A percentile compares a stretch with the other conserved stretches of the same genome.
phyloP scores from a whole-genome alignment of 1,139 yeast genomes.

The Kurtzmaniella quercitrusa region DNA sequence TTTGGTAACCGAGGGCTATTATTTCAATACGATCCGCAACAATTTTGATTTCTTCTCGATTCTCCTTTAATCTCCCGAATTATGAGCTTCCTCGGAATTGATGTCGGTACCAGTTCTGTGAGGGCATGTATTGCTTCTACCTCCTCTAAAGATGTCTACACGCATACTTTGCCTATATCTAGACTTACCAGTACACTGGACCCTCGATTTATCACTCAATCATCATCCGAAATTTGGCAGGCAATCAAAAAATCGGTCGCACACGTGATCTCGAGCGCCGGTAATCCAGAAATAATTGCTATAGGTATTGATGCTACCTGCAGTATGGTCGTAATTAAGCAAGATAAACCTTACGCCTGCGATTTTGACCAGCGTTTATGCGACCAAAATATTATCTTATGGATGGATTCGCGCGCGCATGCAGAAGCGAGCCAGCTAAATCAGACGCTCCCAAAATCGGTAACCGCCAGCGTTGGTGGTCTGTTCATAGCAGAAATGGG shows the following conservation, averaged over 20 bases:
- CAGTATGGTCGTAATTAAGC: slow-evolving; percentile 40
- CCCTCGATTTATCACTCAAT: slow-evolving; percentile 33
- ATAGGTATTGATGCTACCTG: slow-evolving; percentile 48
- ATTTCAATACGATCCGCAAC: too few species aligned
- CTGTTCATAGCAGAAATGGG: slow-evolving; percentile 54
- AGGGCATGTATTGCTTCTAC: slow-evolving; percentile 23
- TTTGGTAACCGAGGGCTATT: neutral
- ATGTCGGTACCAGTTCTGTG: slow-evolving; percentile 52
- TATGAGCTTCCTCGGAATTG: slow-evolving; percentile 39
- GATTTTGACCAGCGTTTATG: slow-evolving; percentile 12
- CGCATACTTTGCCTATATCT: slow-evolving; percentile 15
- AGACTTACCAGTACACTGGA: slow-evolving; percentile 16
- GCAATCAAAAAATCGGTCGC: slow-evolving; percentile 12
- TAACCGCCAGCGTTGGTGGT: slow-evolving; percentile 37
- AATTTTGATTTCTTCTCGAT: slow-evolving; percentile 1
- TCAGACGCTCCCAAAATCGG: slow-evolving; percentile 11
- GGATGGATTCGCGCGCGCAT: slow-evolving; percentile 56
- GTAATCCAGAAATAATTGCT: slow-evolving; percentile 12
- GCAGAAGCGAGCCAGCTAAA: slow-evolving; percentile 32
- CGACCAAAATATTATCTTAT: slow-evolving; percentile 44
- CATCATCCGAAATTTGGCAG: slow-evolving; percentile 33
- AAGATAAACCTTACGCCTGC: slow-evolving; percentile 22
- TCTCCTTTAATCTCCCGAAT: neutral
- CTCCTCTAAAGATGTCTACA: slow-evolving; percentile 12
- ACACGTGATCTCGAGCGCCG: slow-evolving; percentile 13